phyloP scores from a whole-genome alignment of 768 basidiomycete genomes.

The Amanita jacksonii region DNA sequence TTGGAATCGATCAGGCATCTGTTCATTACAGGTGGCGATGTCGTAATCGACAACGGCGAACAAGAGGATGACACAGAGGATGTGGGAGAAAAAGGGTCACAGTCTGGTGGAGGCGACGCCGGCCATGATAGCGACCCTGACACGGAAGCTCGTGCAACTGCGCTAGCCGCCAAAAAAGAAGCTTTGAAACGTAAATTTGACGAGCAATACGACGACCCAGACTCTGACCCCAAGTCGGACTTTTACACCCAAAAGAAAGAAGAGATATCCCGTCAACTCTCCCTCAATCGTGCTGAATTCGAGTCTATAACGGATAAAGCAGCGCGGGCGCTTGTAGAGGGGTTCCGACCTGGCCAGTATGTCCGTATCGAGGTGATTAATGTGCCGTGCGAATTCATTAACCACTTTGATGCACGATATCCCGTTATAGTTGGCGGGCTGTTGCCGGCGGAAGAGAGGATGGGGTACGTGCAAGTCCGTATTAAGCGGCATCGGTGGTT shows the following conservation, averaged over 20 bases:
- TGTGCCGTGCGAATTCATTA: slow-evolving; percentile 87
- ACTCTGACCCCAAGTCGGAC: slow-evolving; percentile 56
- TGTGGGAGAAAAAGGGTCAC: slow-evolving; percentile 31
- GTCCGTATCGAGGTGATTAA: slow-evolving; percentile 81
- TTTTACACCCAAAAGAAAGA: slow-evolving; percentile 92
- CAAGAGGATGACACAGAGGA: slow-evolving; percentile 32
- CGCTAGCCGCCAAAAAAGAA: slow-evolving; percentile 81
- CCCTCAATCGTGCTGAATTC: slow-evolving; percentile 82
- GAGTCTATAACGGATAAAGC: slow-evolving; percentile 60
- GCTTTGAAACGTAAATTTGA: slow-evolving; percentile 92
- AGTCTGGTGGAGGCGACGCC: slow-evolving; percentile 23
- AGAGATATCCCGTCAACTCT: slow-evolving; percentile 77
- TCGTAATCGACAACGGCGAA: slow-evolving; percentile 22
- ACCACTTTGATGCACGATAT: slow-evolving; percentile 85
- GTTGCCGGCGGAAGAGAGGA: slow-evolving; percentile 80
- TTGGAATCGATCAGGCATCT: slow-evolving; percentile 79
- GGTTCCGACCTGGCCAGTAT: slow-evolving; percentile 83
- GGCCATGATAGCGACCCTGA: slow-evolving; percentile 15
- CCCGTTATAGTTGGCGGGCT: slow-evolving; percentile 92
- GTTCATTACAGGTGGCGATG: slow-evolving; percentile 77
- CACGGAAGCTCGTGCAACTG: slow-evolving; percentile 27
- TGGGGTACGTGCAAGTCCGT: slow-evolving; percentile 90
- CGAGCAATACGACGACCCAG: slow-evolving; percentile 90
- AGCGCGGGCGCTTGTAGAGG: slow-evolving; percentile 76
- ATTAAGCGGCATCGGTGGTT: slow-evolving; percentile 97